Base-by-base conservation (phyloP, 148 eudicot species). In the Agrostemma githago region DNA sequence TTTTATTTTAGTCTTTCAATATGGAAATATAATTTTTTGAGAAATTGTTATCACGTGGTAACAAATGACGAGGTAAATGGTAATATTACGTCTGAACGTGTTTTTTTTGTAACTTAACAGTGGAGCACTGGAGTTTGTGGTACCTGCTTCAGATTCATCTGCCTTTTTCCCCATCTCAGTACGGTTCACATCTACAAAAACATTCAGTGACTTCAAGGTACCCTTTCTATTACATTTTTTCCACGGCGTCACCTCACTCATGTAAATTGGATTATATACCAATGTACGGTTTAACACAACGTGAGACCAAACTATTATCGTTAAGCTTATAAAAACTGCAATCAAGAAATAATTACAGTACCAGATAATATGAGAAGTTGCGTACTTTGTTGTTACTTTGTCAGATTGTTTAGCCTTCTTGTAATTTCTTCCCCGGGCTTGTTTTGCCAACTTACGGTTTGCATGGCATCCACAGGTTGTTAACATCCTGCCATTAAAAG, bases 171-270 rank as follows among this genome's bases (percentile, higher is more conserved):
- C 98, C 46, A 90, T 94, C 61, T 88, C 96, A 60, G 98, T 88
- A 73, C 88, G 90, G 37, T 95, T 95, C 71, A 74, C 92, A 72
- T 90, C 99, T 76, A 72, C 94, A 68, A 89, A 76, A 46, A 95
- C 97, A 54, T 95, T 89, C 86, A 90, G 99, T 83, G 89, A 85
- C 76, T 66, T 95, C 38, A 92, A 90, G 99, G 99, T 95, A 68
- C 43, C 70, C n/a, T 63, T 60, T 39, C 14, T 66, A 6, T 10
- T 8, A n/a, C 51, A 41, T 6, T 16, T 41, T 66, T 66, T n/a
- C 21, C 69, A n/a, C 21, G n/a, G 6, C 15, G 3, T 64, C 5
- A 12, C 68, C 68, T 39, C 11, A n/a, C 5, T 38, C 19, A 6
- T 7, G 4, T 2, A 19, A 17, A 17, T 19, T 19, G 37, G 63